Percentiles rank a stretch among this genome's conserved stretches.
Conservation (phyloP, 2,329 filamentous ascomycete species). For the Akanthomyces dipterigenus region DNA sequence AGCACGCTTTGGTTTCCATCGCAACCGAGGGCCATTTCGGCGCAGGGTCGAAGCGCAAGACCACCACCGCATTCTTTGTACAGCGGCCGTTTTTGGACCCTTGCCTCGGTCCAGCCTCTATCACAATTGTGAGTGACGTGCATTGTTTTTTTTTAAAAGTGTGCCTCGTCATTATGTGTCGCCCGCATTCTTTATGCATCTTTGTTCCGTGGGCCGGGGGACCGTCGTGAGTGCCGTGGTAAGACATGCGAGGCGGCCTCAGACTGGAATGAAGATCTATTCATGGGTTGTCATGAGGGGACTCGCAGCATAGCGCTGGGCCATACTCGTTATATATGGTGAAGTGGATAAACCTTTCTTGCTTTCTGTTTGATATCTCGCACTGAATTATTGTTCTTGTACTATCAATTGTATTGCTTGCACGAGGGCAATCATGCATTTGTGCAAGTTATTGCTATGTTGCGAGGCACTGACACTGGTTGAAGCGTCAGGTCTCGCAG, state of each 20-base stretch:
- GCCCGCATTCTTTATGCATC: not conserved
- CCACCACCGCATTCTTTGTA: not conserved
- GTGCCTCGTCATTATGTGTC: not conserved
- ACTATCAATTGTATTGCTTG: not conserved
- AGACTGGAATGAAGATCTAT: constrained; percentile 9
- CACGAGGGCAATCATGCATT: not conserved
- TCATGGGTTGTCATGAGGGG: constrained; percentile 1
- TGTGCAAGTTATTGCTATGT: not conserved
- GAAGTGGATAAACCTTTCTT: not conserved
- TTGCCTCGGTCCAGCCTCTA: not conserved
- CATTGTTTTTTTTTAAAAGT: not conserved
- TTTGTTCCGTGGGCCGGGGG: not conserved
- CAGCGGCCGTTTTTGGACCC: not conserved
- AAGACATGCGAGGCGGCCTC: not conserved
- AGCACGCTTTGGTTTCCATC: not conserved
- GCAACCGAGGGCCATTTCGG: not conserved
- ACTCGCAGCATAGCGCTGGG: not conserved
- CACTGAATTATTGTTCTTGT: not conserved
- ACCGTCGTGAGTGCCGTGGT: not conserved
- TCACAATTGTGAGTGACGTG: not conserved
- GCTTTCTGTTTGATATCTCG: not conserved
- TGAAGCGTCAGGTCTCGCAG: not conserved
- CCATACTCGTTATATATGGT: not conserved
- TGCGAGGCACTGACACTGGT: not conserved
- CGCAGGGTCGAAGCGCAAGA: not conserved